Evolutionary conservation across 352 stramenopile species (phyloP).

Genomic region (Globisporangium uncinulatum): DNA sequence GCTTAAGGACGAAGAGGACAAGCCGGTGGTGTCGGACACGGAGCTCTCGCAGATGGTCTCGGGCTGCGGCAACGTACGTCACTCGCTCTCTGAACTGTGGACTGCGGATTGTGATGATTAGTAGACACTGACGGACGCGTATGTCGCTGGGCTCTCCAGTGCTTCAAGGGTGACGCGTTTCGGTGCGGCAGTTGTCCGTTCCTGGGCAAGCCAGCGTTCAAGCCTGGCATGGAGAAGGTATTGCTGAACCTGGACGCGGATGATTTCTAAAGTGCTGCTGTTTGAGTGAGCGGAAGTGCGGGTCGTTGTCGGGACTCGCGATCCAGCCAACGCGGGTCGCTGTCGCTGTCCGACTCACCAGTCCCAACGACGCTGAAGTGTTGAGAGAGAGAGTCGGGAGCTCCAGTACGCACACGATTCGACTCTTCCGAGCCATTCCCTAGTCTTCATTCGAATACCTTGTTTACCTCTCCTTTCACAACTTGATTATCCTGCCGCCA

Average conservation of each 20-base stretch:
- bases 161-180: constrained; percentile 96
- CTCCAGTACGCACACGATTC: too few species aligned
- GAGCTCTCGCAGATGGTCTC: constrained; percentile 76
- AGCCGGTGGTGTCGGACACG: constrained; percentile 67
- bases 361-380: neutral
- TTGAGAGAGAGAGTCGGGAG: too few species aligned
- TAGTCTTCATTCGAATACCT: too few species aligned
- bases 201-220: constrained; percentile 95
- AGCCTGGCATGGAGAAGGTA: constrained; percentile 87
- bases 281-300: neutral
- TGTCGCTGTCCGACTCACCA: neutral
- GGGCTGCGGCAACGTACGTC: constrained; percentile 75
- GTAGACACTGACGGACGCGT: neutral
- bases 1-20: constrained; percentile 64
- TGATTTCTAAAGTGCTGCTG: constrained; percentile 45
- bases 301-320: too few species aligned
- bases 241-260: constrained; percentile 77
- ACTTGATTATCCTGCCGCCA: constrained; percentile 1
- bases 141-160: constrained; percentile 54
- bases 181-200: constrained; percentile 95
- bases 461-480: neutral
- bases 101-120: neutral
- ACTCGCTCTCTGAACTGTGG: neutral
- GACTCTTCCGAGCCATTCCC: neutral
- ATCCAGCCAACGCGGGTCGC: too few species aligned